A percentile compares a stretch with the other conserved stretches of the same genome.
Conservation (phyloP, 345 rosid genomes). For the Eucalyptus urophylla region DNA sequence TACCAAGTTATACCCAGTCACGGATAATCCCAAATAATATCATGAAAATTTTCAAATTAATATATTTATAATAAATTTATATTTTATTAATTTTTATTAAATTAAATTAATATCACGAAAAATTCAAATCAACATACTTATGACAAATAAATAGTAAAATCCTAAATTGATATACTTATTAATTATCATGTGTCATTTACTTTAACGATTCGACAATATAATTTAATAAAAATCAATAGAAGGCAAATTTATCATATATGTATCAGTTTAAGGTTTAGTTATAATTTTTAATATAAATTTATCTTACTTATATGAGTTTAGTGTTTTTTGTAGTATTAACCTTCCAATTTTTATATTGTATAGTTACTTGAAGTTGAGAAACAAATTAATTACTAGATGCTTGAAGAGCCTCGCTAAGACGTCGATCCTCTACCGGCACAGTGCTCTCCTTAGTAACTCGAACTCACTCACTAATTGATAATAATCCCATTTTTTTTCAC, state of each 20-base stretch:
- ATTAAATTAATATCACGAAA: too few relatives aligned
- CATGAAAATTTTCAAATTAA: too few relatives aligned
- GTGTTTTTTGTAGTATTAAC: too few relatives aligned
- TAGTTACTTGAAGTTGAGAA: neutral
- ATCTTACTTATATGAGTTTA: too few relatives aligned
- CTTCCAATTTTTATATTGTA: neutral
- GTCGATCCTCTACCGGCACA: neutral
- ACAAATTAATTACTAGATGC: neutral
- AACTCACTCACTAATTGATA: neutral
- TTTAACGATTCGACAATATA: accelerated
- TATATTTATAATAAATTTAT: too few relatives aligned
- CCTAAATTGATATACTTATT: accelerated
- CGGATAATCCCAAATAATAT: neutral
- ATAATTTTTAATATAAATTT: too few relatives aligned
- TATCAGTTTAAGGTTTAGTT: accelerated
- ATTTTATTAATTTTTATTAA: too few relatives aligned
- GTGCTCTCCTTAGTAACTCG: neutral
- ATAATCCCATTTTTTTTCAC: neutral
- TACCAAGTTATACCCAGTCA: neutral
- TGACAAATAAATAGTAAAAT: accelerated
- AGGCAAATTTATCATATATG: accelerated
- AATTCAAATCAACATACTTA: too few relatives aligned
- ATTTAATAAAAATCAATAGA: too few relatives aligned
- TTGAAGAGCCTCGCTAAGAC: neutral
- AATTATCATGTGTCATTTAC: neutral